These are phyloP conservation scores for Heracleum sosnowskyi DNA, from an alignment of 129 eudicot genomes.

Conservation along the genomic window DNA sequence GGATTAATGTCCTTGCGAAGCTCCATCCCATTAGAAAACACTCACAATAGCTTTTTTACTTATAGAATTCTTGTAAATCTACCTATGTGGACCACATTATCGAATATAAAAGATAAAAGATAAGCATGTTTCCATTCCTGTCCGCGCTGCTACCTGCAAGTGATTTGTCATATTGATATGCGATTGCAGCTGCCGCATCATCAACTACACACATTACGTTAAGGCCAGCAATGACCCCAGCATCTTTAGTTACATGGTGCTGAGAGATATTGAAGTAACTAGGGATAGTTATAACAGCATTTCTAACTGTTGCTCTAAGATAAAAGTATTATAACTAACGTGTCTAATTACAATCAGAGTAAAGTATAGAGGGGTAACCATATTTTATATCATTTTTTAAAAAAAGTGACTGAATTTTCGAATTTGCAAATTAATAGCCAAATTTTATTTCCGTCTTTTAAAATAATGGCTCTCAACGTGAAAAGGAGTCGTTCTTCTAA, in stretches of 20 bases:
- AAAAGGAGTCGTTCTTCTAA: too few species aligned
- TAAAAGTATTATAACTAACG: background rate
- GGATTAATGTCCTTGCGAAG: slow-evolving; percentile 39
- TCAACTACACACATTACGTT: slow-evolving; percentile 38
- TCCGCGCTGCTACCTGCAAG: slow-evolving; percentile 2
- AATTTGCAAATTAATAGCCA: too few species aligned
- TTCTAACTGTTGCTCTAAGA: slow-evolving; percentile 23
- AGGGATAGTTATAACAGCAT: background rate
- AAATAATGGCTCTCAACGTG: too few species aligned
- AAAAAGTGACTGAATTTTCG: too few species aligned
- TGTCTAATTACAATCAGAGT: too few species aligned
- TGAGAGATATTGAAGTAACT: background rate
- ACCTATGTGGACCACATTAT: slow-evolving; percentile 46
- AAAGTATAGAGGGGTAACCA: too few species aligned
- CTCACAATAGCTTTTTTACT: slow-evolving; percentile 31
- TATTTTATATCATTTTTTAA: too few species aligned
- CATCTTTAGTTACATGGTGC: slow-evolving; percentile 32
- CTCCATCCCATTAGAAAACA: slow-evolving; percentile 42
- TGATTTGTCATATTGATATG: slow-evolving; percentile 12
- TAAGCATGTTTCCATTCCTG: slow-evolving; percentile 35
- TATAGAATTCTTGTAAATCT: slow-evolving; percentile 43
- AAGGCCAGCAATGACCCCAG: slow-evolving; percentile 8
- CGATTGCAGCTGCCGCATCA: slow-evolving; percentile 48
- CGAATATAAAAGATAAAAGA: slow-evolving; percentile 29
- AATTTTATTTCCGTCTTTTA: too few species aligned